These are phyloP conservation scores for Pseudogymnoascus sp. DNA, from an alignment of 2,329 filamentous ascomycete species.

Conservation along the genomic window DNA sequence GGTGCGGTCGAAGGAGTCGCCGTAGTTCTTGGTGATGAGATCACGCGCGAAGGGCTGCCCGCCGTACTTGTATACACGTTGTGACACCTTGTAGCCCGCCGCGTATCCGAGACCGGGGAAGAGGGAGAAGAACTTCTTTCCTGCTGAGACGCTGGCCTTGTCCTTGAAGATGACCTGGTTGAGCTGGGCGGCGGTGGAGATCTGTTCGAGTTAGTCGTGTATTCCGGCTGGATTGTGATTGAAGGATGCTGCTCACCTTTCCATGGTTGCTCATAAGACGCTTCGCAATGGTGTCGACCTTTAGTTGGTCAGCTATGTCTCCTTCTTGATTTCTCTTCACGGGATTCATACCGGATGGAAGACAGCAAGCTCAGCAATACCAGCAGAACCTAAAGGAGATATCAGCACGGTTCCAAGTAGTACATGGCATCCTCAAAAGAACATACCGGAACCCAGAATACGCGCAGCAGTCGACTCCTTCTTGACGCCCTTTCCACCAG, in stretches of 20 bases:
- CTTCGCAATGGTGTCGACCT: slow-evolving; percentile 98
- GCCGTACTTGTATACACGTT: slow-evolving; percentile 98
- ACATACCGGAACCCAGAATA: slow-evolving; percentile 79
- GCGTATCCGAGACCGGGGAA: slow-evolving; percentile 97
- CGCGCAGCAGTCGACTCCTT: slow-evolving; percentile 85
- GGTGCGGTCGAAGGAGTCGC: slow-evolving; percentile 71
- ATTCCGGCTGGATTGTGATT: slow-evolving; percentile 13
- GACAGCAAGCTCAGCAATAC: slow-evolving; percentile 85
- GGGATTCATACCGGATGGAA: slow-evolving; percentile 68
- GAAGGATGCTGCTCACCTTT: slow-evolving; percentile 41
- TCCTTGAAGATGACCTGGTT: slow-evolving; percentile 94
- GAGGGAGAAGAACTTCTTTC: slow-evolving; percentile 81
- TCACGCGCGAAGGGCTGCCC: slow-evolving; percentile 93
- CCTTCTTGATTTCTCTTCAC: slow-evolving; percentile 5
- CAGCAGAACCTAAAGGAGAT: slow-evolving; percentile 63
- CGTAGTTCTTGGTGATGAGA: slow-evolving; percentile 73
- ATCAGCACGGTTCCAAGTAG: slow-evolving; percentile 12
- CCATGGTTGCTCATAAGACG: slow-evolving; percentile 97
- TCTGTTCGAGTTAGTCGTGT: slow-evolving; percentile 31
- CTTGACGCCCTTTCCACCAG: slow-evolving; percentile 54
- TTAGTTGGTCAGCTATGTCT: slow-evolving; percentile 24
- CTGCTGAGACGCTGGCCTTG: slow-evolving; percentile 60
- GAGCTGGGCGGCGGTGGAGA: slow-evolving; percentile 53
- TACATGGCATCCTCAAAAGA: slow-evolving; percentile 9
- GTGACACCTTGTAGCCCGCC: slow-evolving; percentile 91